Percentiles rank a stretch among this genome's conserved stretches.
Evolutionary conservation across 768 basidiomycete species (phyloP).

Genomic region (Trichaptum fuscoviolaceum): DNA sequence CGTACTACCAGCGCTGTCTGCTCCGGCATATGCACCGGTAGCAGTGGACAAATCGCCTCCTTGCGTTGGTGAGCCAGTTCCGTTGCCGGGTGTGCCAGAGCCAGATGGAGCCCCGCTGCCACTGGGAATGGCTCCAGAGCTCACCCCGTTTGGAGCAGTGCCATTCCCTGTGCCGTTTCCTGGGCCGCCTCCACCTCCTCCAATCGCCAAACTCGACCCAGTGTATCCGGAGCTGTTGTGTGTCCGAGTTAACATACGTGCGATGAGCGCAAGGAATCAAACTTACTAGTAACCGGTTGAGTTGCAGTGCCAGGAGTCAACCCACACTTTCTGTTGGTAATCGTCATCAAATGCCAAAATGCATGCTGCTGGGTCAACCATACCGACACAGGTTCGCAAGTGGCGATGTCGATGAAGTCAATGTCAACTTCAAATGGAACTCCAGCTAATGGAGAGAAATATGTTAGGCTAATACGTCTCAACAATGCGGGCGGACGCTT

Average conservation of each 20-base stretch:
- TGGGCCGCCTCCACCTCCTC: not conserved
- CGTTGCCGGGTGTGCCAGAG: not conserved
- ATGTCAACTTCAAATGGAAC: conserved; percentile 30
- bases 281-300: not conserved
- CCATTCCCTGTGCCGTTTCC: not conserved
- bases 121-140: conserved; percentile 13
- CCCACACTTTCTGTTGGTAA: conserved; percentile 22
- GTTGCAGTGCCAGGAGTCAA: conserved; percentile 31
- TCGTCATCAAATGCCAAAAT: not conserved
- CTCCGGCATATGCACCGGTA: conserved; percentile 6
- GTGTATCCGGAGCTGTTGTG: not conserved
- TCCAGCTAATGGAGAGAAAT: conserved; percentile 14
- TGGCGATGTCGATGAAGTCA: conserved; percentile 31
- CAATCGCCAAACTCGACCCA: not conserved
- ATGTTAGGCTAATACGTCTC: not conserved
- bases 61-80: not conserved
- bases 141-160: conserved; percentile 20
- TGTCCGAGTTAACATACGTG: conserved; percentile 4
- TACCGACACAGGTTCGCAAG: conserved; percentile 27
- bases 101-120: not conserved
- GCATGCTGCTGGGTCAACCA: not conserved
- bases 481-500: conserved; percentile 5
- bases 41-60: not conserved
- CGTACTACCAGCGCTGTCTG: not conserved
- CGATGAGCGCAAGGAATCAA: conserved; percentile 23